Conservation (phyloP, 371 early-diverging fungal genomes). For the Dichotomocladium elegans region DNA sequence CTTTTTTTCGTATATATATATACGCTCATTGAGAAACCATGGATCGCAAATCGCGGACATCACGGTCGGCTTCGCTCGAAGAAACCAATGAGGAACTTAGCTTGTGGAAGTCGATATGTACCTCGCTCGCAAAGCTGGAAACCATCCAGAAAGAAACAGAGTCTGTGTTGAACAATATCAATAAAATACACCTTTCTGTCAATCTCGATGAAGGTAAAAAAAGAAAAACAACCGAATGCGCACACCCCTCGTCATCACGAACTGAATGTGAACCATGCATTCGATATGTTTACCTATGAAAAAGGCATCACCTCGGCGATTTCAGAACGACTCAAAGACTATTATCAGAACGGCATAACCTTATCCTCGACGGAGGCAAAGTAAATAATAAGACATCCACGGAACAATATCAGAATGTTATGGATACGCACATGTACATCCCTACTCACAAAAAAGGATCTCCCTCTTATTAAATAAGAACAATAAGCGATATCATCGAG, state of each 20-base stretch:
- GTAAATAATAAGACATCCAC: too few relatives aligned
- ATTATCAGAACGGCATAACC: slow-evolving; percentile 36
- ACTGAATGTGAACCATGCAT: neutral
- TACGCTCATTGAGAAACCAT: slow-evolving; percentile 15
- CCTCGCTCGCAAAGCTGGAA: slow-evolving; percentile 45
- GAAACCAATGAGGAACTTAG: slow-evolving; percentile 51
- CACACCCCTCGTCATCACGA: neutral
- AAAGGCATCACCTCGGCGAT: slow-evolving; percentile 29
- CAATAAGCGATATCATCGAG: slow-evolving; percentile 53
- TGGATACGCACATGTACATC: neutral
- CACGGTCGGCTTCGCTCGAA: slow-evolving; percentile 45
- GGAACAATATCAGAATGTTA: neutral
- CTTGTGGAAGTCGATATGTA: slow-evolving; percentile 60
- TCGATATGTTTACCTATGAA: slow-evolving; percentile 7
- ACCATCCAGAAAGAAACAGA: slow-evolving; percentile 43
- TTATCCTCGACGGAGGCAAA: slow-evolving; percentile 36
- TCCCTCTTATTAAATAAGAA: slow-evolving; percentile 35
- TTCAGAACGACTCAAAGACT: slow-evolving; percentile 25
- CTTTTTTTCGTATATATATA: too few relatives aligned
- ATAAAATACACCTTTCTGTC: slow-evolving; percentile 31
- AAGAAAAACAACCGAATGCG: neutral
- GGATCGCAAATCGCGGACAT: slow-evolving; percentile 51
- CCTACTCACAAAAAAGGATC: too few relatives aligned
- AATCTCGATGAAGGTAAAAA: slow-evolving; percentile 44
- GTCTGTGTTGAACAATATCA: slow-evolving; percentile 32